Evolutionary conservation across 2,329 filamentous ascomycete genomes (phyloP), one percentile per base, ranked within the genome.

Genomic region (Cladosporium oxysporum): DNA sequence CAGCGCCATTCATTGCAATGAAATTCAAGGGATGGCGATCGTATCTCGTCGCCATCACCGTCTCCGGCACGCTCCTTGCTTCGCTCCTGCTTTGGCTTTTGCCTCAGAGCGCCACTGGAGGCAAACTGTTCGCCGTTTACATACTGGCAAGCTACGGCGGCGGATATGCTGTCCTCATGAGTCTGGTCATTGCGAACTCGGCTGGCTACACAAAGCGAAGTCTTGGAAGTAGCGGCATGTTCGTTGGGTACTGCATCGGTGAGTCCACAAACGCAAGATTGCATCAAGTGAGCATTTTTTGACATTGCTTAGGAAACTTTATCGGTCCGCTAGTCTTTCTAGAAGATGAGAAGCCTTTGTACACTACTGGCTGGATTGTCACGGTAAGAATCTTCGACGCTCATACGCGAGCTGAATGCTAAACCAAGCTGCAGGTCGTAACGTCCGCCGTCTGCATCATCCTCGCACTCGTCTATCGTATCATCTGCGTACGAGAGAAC

Each of bases 141-240:
- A 84, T 85, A 53, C 73, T 85, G 10, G 79, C 83, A 0, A 81
- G 79, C 8, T 77, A 77, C 44, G 79, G 79, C 6, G 82, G 78
- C 1, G 80, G 78, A 0, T 86, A 85, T 66, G 83, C 81, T 1
- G 80, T 85, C 6, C 71, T 84, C 0, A 83, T 86, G 78, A 81
- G 81, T 0, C 71, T 84, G 6, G 78, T 80, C 55, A 79, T 83
- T 50, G 82, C 83, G 29, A 84, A 85, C 67, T 84, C 80, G 12
- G 82, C 83, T 0, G 83, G 83, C 1, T 84, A 85, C 62, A 84
- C 83, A 0, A 85, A 85, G 72, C 75, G 82, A 1, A 80, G 80
- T 1, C 74, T 84, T 1, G 80, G 79, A 1, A 82, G 81, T 0
- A 82, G 82, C 2, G 82, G 82, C 0, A 75, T 84, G 6, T 85